phyloP scores from a whole-genome alignment of 345 rosid species.

The Citrus hindsii region DNA sequence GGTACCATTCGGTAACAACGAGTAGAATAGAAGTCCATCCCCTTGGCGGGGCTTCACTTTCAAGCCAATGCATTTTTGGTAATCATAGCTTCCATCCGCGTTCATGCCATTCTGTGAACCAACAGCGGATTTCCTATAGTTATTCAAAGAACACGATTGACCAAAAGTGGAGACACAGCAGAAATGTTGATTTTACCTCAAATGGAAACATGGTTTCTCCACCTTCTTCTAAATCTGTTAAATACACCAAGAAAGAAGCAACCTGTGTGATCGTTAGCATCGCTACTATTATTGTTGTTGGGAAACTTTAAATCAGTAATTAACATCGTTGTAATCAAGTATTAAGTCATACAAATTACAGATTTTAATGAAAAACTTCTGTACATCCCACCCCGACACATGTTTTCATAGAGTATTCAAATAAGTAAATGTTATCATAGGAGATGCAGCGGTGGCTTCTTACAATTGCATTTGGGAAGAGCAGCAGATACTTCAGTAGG shows the following conservation, averaged over 20 bases:
- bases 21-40: conserved; percentile 66
- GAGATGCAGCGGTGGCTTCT: not conserved
- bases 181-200: conserved; percentile 41
- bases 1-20: conserved; percentile 51
- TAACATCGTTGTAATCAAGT: not conserved
- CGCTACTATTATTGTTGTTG: not conserved
- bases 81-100: conserved; percentile 44
- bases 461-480: not conserved
- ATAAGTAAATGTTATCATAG: not conserved
- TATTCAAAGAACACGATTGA: not conserved
- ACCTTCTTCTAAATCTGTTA: conserved; percentile 64
- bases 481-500: not conserved
- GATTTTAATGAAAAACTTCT: not conserved
- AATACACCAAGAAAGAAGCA: conserved; percentile 59
- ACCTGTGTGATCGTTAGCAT: conserved; percentile 29
- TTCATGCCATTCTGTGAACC: conserved; percentile 43
- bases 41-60: conserved; percentile 60
- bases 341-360: not conserved
- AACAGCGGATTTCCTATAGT: not conserved
- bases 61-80: conserved; percentile 45
- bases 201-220: conserved; percentile 70
- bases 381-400: not conserved
- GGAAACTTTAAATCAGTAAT: not conserved
- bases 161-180: not conserved
- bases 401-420: not conserved